A percentile compares a stretch with the other conserved stretches of the same genome.
Evolutionary conservation across 2,329 filamentous ascomycete species (phyloP).

Genomic region (Scytalidium sp.): DNA sequence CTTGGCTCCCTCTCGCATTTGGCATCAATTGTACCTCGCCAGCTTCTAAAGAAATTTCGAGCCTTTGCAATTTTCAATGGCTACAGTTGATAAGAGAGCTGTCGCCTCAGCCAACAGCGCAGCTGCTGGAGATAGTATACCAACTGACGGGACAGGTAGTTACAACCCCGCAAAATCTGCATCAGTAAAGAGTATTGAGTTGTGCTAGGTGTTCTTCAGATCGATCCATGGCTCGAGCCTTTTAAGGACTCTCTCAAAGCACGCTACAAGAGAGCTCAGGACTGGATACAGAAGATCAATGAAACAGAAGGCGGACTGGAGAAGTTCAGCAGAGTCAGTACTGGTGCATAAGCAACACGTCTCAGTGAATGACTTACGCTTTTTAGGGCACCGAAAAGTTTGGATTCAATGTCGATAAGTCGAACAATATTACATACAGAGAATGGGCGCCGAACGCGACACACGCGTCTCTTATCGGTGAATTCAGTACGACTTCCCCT

Average conservation of each 20-base stretch:
- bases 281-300: slow-evolving; percentile 84
- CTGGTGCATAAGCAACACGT: not conserved
- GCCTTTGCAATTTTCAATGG: slow-evolving; percentile 17
- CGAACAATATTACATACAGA: slow-evolving; percentile 85
- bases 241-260: slow-evolving; percentile 75
- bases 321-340: slow-evolving; percentile 77
- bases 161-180: slow-evolving; percentile 5
- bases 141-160: slow-evolving; percentile 71
- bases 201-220: slow-evolving; percentile 69
- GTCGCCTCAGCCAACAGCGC: slow-evolving; percentile 22
- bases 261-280: slow-evolving; percentile 74
- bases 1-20: not conserved
- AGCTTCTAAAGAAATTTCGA: not conserved
- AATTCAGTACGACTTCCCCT: slow-evolving; percentile 68
- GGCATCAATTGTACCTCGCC: not conserved
- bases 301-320: slow-evolving; percentile 84
- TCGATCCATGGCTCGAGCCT: slow-evolving; percentile 87
- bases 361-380: slow-evolving; percentile 10
- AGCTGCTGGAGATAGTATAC: slow-evolving; percentile 46
- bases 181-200: slow-evolving; percentile 12
- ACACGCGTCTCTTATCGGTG: slow-evolving; percentile 82
- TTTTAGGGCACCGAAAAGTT: slow-evolving; percentile 78
- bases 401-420: slow-evolving; percentile 76
- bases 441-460: slow-evolving; percentile 95
- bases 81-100: slow-evolving; percentile 21